Conservation (phyloP, 2,329 filamentous ascomycete species). For the Epicoccum sorghinum region DNA sequence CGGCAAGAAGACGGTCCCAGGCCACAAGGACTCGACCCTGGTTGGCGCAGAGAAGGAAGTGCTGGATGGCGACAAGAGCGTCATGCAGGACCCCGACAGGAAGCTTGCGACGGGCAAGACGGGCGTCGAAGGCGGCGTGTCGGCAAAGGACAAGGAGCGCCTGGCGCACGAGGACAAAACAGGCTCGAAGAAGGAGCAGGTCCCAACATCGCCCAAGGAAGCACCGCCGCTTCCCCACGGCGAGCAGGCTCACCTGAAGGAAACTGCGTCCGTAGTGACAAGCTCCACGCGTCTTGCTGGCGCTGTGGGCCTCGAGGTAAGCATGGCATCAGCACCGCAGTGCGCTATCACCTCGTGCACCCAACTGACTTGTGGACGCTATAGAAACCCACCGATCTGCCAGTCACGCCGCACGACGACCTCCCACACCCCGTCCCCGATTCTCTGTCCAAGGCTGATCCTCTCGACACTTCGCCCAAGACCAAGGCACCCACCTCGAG, state of each 20-base stretch:
- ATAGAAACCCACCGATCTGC: conserved; percentile 81
- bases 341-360: not conserved
- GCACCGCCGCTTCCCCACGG: conserved; percentile 80
- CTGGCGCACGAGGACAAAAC: conserved; percentile 70
- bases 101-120: conserved; percentile 80
- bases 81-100: conserved; percentile 89
- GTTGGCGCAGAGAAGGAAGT: conserved; percentile 50
- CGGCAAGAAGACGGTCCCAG: conserved; percentile 34
- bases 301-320: conserved; percentile 48
- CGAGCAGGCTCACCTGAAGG: conserved; percentile 69
- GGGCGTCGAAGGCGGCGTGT: conserved; percentile 88
- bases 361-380: conserved; percentile 18
- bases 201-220: conserved; percentile 83
- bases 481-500: conserved; percentile 33
- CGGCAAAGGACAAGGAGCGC: conserved; percentile 80
- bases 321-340: conserved; percentile 10
- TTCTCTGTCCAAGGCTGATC: conserved; percentile 68
- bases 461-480: conserved; percentile 46
- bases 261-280: conserved; percentile 16
- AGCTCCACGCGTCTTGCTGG: conserved; percentile 33
- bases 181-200: conserved; percentile 71
- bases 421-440: conserved; percentile 71
- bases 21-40: conserved; percentile 34
- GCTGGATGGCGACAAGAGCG: conserved; percentile 68
- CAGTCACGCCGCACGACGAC: conserved; percentile 73